Conservation (phyloP, 139 green algal species). For the Chlamydomonas asymmetrica region DNA sequence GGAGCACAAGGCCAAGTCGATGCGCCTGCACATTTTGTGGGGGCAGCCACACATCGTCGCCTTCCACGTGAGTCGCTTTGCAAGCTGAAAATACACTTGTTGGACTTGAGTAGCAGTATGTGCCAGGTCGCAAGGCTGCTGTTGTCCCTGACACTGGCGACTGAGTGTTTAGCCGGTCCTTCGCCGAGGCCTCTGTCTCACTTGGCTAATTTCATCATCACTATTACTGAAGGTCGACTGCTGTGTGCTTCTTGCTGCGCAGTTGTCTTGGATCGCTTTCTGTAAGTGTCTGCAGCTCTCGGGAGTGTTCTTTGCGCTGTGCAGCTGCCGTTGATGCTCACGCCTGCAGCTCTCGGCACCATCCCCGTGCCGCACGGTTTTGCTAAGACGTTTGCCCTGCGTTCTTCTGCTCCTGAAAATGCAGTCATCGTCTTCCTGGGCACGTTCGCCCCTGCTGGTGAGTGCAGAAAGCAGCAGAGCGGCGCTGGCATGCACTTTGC, state of each 20-base stretch:
- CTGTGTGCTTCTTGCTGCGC: constrained; percentile 71
- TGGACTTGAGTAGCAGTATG: neutral
- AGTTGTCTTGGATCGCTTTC: constrained; percentile 89
- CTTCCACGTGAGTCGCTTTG: constrained; percentile 44
- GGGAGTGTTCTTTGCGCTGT: too few relatives aligned
- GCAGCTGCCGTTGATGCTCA: too few relatives aligned
- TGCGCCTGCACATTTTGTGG: too few relatives aligned
- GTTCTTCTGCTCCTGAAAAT: too few relatives aligned
- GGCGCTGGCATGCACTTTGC: too few relatives aligned
- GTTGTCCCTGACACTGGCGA: neutral
- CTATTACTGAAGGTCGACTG: neutral
- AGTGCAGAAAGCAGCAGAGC: too few relatives aligned
- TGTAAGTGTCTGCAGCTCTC: too few relatives aligned
- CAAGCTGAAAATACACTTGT: too few relatives aligned
- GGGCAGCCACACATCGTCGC: constrained; percentile 31
- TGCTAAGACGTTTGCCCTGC: too few relatives aligned
- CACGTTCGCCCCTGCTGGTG: constrained; percentile 87
- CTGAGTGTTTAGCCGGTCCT: neutral
- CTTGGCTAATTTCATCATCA: neutral
- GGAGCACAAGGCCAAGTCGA: constrained; percentile 22
- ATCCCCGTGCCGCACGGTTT: too few relatives aligned
- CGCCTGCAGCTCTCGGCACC: too few relatives aligned
- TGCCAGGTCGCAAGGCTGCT: too few relatives aligned
- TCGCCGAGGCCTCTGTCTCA: neutral
- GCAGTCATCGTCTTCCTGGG: constrained; percentile 89